Evolutionary conservation across 371 early-diverging fungal species (phyloP).

Genomic region (Rhizomucor miehei): DNA sequence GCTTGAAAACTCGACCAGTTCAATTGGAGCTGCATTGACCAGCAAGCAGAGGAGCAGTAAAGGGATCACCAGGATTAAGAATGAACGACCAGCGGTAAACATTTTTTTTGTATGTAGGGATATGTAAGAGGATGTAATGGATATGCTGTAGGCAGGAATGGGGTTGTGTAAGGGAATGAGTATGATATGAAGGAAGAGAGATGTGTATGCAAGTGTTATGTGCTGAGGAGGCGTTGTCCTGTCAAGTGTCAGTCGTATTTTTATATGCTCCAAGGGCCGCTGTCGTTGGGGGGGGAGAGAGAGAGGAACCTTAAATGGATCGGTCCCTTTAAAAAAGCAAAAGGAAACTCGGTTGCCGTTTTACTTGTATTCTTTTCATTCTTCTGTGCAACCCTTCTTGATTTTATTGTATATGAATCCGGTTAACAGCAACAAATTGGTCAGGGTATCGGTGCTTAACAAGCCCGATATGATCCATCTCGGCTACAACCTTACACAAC

Average conservation of each 20-base stretch:
- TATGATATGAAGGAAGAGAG: too few relatives aligned
- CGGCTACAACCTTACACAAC: conserved; percentile 70
- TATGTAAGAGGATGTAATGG: too few relatives aligned
- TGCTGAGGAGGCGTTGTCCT: background rate
- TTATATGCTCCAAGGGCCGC: background rate
- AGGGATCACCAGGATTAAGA: background rate
- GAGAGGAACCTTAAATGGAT: background rate
- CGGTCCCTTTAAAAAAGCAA: too few relatives aligned
- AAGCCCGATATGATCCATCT: conserved; percentile 37
- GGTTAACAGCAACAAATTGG: conserved; percentile 3
- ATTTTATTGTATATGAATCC: background rate
- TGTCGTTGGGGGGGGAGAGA: conserved; percentile 1
- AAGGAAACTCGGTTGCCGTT: background rate
- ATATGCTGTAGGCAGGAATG: too few relatives aligned
- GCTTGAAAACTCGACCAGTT: too few relatives aligned
- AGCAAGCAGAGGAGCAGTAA: background rate
- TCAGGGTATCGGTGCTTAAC: conserved; percentile 20
- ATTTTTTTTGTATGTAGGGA: too few relatives aligned
- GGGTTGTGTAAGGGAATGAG: too few relatives aligned
- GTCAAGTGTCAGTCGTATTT: too few relatives aligned
- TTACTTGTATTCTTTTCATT: conserved; percentile 2
- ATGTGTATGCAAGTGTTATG: background rate
- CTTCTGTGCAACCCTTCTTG: background rate
- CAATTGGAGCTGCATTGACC: too few relatives aligned
- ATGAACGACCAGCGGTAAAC: too few relatives aligned